Evolutionary conservation across 306 rosid genomes (phyloP).

Genomic region (Pueraria montana): DNA sequence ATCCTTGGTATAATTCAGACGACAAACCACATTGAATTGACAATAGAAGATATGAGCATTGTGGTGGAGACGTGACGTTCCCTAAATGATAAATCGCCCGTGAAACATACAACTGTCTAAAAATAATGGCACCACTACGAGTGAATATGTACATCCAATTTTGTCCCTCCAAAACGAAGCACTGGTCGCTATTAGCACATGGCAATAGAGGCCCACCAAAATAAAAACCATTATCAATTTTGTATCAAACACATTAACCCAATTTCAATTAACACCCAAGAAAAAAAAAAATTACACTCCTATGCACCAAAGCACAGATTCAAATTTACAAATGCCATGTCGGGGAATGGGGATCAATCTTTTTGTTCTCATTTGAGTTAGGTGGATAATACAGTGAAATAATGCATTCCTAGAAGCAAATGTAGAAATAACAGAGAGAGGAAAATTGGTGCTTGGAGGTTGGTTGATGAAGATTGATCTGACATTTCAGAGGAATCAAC

Average conservation of each 20-base stretch:
- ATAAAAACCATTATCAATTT: slow-evolving; percentile 7
- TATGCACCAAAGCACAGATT: slow-evolving; percentile 50
- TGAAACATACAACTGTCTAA: slow-evolving; percentile 63
- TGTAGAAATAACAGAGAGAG: slow-evolving; percentile 51
- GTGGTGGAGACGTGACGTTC: slow-evolving; percentile 43
- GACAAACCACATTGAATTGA: slow-evolving; percentile 23
- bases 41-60: slow-evolving; percentile 41
- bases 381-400: slow-evolving; percentile 43
- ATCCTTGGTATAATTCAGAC: slow-evolving; percentile 32
- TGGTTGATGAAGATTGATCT: slow-evolving; percentile 62
- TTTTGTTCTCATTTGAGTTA: slow-evolving; percentile 40
- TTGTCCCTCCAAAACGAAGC: slow-evolving; percentile 57
- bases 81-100: slow-evolving; percentile 44
- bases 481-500: slow-evolving; percentile 84
- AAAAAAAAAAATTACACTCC: slow-evolving; percentile 27
- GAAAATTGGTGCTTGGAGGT: slow-evolving; percentile 52
- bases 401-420: slow-evolving; percentile 46
- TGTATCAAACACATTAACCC: slow-evolving; percentile 14
- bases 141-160: slow-evolving; percentile 26
- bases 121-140: slow-evolving; percentile 52
- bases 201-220: slow-evolving; percentile 57
- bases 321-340: slow-evolving; percentile 51
- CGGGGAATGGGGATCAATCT: slow-evolving; percentile 29
- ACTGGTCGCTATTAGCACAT: slow-evolving; percentile 59
- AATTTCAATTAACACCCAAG: slow-evolving; percentile 25